phyloP scores from a whole-genome alignment of 495 filamentous ascomycete species.

The Aspergillus incahuasiensis region DNA sequence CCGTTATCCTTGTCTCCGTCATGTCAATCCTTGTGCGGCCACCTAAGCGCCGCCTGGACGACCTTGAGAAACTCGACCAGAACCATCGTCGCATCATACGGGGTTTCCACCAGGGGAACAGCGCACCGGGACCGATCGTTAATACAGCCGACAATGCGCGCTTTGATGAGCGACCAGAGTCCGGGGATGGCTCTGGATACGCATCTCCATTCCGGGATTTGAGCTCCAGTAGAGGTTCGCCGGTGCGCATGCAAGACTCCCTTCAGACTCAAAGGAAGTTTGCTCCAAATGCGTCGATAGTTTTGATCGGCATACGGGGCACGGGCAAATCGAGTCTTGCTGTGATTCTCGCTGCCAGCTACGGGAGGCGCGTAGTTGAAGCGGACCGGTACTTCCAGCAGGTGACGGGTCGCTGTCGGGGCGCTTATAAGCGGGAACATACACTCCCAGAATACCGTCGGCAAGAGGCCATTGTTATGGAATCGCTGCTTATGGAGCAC shows the following conservation, averaged over 20 bases:
- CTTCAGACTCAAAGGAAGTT: constrained; percentile 42
- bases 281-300: constrained; percentile 60
- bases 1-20: background rate
- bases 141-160: constrained; percentile 13
- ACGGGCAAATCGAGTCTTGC: constrained; percentile 74
- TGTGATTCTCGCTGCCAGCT: constrained; percentile 69
- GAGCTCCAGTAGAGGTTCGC: constrained; percentile 32
- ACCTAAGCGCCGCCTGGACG: constrained; percentile 34
- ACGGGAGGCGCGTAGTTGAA: constrained; percentile 65
- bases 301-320: constrained; percentile 69
- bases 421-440: constrained; percentile 55
- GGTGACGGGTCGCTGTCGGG: constrained; percentile 56
- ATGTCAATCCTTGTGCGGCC: constrained; percentile 40
- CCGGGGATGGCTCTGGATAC: constrained; percentile 20
- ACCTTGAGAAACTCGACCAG: constrained; percentile 26
- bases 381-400: constrained; percentile 68
- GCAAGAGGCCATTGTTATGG: constrained; percentile 59
- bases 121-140: background rate
- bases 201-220: constrained; percentile 26
- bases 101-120: background rate
- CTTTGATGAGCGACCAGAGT: constrained; percentile 22
- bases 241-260: constrained; percentile 27
- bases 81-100: constrained; percentile 9
- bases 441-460: constrained; percentile 56
- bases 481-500: constrained; percentile 57